Evolutionary conservation across 768 basidiomycete genomes (phyloP).

Genomic region (Lentinula guzmanii): DNA sequence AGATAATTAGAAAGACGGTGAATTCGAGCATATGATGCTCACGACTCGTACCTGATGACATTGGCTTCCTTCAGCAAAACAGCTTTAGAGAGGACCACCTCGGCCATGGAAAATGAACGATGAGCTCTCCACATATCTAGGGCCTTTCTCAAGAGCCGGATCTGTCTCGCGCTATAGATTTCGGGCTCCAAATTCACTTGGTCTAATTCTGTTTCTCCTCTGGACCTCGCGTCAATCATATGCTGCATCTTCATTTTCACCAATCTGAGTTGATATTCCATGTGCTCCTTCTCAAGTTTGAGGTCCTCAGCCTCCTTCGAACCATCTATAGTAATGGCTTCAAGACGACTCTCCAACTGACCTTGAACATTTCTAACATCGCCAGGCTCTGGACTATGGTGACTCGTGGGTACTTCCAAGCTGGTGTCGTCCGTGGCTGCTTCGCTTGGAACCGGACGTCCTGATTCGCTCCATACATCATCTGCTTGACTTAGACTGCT

Average conservation of each 20-base stretch:
- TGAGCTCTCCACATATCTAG: conserved; percentile 83
- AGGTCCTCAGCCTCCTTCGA: conserved; percentile 75
- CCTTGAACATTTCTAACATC: conserved; percentile 67
- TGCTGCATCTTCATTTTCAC: conserved; percentile 81
- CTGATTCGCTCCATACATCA: conserved; percentile 85
- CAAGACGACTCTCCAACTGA: conserved; percentile 68
- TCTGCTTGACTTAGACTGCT: conserved; percentile 84
- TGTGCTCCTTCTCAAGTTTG: conserved; percentile 87
- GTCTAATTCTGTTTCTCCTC: conserved; percentile 67
- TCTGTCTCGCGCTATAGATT: conserved; percentile 76
- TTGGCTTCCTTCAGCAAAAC: conserved; percentile 92
- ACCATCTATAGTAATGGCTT: conserved; percentile 42
- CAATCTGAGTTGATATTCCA: conserved; percentile 81
- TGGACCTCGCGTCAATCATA: conserved; percentile 67
- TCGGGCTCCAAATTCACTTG: conserved; percentile 68
- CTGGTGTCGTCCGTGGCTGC: conserved; percentile 86
- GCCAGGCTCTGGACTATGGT: conserved; percentile 58
- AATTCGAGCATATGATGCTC: not conserved
- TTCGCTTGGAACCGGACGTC: conserved; percentile 74
- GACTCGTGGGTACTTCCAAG: conserved; percentile 57
- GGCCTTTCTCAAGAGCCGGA: conserved; percentile 77
- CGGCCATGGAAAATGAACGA: conserved; percentile 88
- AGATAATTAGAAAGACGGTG: not conserved
- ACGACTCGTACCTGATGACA: conserved; percentile 63
- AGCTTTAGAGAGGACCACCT: conserved; percentile 78